Conservation (phyloP, 1,284 basidiomycete genomes). For the Moesziomyces aphidis region DNA sequence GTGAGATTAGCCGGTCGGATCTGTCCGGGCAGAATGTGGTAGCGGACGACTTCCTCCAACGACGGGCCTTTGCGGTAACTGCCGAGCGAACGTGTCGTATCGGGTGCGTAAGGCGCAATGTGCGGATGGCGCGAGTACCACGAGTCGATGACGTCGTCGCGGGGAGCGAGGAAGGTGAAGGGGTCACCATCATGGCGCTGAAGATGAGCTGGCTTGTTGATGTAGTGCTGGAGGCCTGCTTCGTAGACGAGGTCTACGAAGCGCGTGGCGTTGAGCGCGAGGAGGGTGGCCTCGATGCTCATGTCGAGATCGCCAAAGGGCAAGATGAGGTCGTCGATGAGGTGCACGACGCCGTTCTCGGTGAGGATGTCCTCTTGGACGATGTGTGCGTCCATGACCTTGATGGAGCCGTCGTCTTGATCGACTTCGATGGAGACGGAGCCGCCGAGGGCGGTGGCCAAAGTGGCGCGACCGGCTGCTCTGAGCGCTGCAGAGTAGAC, state of each 20-base stretch:
- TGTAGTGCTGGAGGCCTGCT: slow-evolving; percentile 71
- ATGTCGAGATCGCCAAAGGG: slow-evolving; percentile 81
- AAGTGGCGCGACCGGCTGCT: slow-evolving; percentile 13
- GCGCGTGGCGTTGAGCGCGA: slow-evolving; percentile 86
- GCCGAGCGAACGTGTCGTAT: not conserved
- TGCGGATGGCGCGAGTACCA: slow-evolving; percentile 25
- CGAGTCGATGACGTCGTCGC: slow-evolving; percentile 80
- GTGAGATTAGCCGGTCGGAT: slow-evolving; percentile 37
- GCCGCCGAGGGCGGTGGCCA: slow-evolving; percentile 62
- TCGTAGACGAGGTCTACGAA: slow-evolving; percentile 91
- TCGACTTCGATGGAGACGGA: slow-evolving; percentile 37
- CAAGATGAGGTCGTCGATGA: slow-evolving; percentile 84
- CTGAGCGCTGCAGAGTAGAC: slow-evolving; percentile 48
- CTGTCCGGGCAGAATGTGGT: slow-evolving; percentile 60
- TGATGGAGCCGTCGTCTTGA: slow-evolving; percentile 17
- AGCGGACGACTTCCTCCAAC: slow-evolving; percentile 53
- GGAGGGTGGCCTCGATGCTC: slow-evolving; percentile 91
- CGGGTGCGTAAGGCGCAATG: not conserved
- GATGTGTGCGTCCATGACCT: slow-evolving; percentile 37
- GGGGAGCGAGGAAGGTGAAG: slow-evolving; percentile 77
- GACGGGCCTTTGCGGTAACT: slow-evolving; percentile 26
- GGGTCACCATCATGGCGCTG: slow-evolving; percentile 41
- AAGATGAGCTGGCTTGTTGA: slow-evolving; percentile 41
- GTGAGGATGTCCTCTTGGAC: slow-evolving; percentile 62
- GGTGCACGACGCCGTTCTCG: slow-evolving; percentile 79